Base-by-base conservation (phyloP, 2,329 filamentous ascomycete genomes). In the Acephala macrosclerotiorum region DNA sequence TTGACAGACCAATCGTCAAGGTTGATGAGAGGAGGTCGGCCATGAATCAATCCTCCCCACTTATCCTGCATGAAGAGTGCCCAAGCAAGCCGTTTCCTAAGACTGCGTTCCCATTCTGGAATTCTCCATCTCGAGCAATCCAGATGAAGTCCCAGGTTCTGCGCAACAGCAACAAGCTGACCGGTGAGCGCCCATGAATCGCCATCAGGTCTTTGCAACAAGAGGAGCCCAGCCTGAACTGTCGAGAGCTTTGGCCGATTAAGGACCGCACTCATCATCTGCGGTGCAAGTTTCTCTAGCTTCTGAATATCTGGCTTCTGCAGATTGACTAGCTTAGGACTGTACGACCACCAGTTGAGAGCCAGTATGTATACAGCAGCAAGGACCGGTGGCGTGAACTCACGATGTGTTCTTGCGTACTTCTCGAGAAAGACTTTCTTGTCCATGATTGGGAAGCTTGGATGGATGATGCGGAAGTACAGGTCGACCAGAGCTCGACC, bases 1-100 rank as follows among this genome's bases (percentile, higher is more conserved):
- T 77, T 77, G 2, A 88, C 82, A 45, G 83, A 82, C 87, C 87
- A 89, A 70, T 88, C 84, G 18, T 80, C 80, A 2, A 78, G 74
- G 11, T 79, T 78, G 22, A 89, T 85, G 53, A 87, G 82, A 26
- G 83, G 85, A 14, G 85, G 86, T n/a, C 86, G 80, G 7, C 87
- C 87, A 67, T 87, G 84, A 33, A 86, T 82, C 40, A 87, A 78
- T 1, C 85, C 82, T 4, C 85, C 83, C 87, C 85, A 89, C 71
- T 86, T 87, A 69, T 91, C 89, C 72, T 90, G 88, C 81, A 89
- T 87, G 68, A 84, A 90, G 1, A 89, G 75, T 2, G 84, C 87
- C 88, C 89, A 91, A 0, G 85, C 87, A 1, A 91, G 78, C n/a
- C 88, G 79, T 71, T 86, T 85, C 18, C 89, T 80, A 14, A 90